Evolutionary conservation across 805 yeast genomes (phyloP), one percentile per base, ranked within the genome.

Genomic region (Ogataea corticis): DNA sequence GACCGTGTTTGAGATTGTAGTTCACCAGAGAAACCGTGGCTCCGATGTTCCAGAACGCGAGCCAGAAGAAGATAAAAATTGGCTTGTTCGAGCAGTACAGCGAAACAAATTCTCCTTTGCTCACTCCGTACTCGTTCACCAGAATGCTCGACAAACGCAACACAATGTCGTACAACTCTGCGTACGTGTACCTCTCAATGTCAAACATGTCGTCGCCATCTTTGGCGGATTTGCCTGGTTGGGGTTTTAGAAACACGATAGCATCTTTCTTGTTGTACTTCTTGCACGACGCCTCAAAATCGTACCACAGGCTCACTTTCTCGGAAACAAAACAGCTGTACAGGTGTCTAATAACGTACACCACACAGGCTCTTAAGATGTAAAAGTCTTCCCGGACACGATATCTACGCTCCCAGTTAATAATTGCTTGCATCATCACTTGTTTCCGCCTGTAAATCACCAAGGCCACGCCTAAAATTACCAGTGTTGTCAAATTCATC

Each of bases 11-110:
- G 39, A 85, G 73, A 63, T 90, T 91, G 68, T 82, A 87, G 68
- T 91, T 91, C 57, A 92, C 69, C 56, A 92, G 85, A 0, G 96
- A 90, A 0, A 97, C 97, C 7, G 75, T 65, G 1, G 96, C 96
- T 34, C 97, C 97, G 43, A 91, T 73, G 57, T 88, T 87, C 97
- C 97, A 91, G 38, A 86, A 67, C 0, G 96, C 86, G 44, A 87
- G 73, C 96, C 96, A 87, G 33, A 86, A 61, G 43, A 90, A 74
- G 13, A 91, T 66, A 57, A 87, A 87, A 50, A 89, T 69, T 2
- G 96, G 96, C 61, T 85, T 88, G 66, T 91, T 91, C 58, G 87
- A 84, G 59, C 80, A 85, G 57, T 83, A 84, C 35, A 92, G 57
- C 0, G 87, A 95, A 37, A 92, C 79, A 9, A 82, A 75, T 52